Percentiles rank a stretch among this genome's conserved stretches.
Conservation (phyloP, 139 green algal species). For the Coelastrella sp. region DNA sequence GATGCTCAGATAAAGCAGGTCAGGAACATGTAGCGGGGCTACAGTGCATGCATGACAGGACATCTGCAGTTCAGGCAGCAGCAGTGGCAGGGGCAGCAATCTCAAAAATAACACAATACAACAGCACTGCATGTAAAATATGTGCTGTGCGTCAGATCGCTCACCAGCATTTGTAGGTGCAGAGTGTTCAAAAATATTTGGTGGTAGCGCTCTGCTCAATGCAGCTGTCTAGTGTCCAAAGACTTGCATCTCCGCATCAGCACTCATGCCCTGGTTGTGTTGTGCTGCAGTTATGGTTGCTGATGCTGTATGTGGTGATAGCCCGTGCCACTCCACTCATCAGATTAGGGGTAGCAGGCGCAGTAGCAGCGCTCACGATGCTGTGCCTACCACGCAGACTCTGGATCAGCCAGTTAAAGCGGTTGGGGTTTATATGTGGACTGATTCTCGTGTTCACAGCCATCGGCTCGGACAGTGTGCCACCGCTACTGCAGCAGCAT, state of each 20-base stretch:
- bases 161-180: no score
- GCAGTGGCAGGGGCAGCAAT: background rate
- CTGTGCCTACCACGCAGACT: slow-evolving; percentile 64
- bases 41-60: no score
- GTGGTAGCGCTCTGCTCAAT: background rate
- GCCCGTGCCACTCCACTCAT: slow-evolving; percentile 58
- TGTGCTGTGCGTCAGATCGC: no score
- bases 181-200: background rate
- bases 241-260: background rate
- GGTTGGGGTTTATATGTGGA: slow-evolving; percentile 65
- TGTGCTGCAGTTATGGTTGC: slow-evolving; percentile 80
- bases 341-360: slow-evolving; percentile 57
- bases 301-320: slow-evolving; percentile 76
- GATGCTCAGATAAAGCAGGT: slow-evolving; percentile 77
- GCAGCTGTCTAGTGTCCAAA: no score
- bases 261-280: background rate
- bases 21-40: background rate
- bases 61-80: no score
- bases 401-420: slow-evolving; percentile 75
- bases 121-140: no score
- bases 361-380: slow-evolving; percentile 57
- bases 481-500: slow-evolving; percentile 69
- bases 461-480: slow-evolving; percentile 73
- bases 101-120: no score
- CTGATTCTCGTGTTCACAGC: slow-evolving; percentile 74